These are phyloP conservation scores for Solanum hybrid DNA, from an alignment of 305 asterid species.

Conservation along the genomic window DNA sequence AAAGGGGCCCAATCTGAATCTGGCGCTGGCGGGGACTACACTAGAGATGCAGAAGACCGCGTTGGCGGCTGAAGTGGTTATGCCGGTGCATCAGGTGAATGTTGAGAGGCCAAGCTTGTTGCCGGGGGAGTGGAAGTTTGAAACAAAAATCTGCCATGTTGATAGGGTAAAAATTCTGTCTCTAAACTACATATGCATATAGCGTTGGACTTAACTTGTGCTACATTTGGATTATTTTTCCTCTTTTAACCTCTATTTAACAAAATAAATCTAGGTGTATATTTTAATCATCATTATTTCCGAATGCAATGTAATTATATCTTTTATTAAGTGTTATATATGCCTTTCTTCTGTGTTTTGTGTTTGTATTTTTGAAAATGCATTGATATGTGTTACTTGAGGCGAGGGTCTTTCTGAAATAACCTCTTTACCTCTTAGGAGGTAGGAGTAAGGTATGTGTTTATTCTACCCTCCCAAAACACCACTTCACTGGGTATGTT, in stretches of 20 bases:
- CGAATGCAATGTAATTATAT: neutral
- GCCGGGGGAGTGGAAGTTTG: slow-evolving; percentile 52
- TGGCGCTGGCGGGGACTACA: no score
- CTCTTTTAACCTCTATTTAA: neutral
- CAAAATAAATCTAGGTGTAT: neutral
- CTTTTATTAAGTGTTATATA: neutral
- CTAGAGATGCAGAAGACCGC: no score
- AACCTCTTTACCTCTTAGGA: neutral
- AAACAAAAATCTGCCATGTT: slow-evolving; percentile 37
- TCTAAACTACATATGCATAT: neutral
- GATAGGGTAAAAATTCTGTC: slow-evolving; percentile 41
- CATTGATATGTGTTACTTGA: neutral
- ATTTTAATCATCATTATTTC: neutral
- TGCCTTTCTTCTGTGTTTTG: neutral
- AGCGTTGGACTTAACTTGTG: neutral
- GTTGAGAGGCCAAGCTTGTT: slow-evolving; percentile 58
- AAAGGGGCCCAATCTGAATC: no score
- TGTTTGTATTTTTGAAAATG: neutral
- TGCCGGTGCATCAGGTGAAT: slow-evolving; percentile 31
- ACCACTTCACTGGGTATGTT: neutral
- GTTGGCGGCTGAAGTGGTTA: neutral
- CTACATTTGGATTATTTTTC: neutral
- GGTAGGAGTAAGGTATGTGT: neutral
- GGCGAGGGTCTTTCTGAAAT: neutral
- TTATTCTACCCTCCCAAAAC: neutral